Evolutionary conservation across 257 asterid genomes (phyloP).

Genomic region (Dorcoceras hygrometricum): DNA sequence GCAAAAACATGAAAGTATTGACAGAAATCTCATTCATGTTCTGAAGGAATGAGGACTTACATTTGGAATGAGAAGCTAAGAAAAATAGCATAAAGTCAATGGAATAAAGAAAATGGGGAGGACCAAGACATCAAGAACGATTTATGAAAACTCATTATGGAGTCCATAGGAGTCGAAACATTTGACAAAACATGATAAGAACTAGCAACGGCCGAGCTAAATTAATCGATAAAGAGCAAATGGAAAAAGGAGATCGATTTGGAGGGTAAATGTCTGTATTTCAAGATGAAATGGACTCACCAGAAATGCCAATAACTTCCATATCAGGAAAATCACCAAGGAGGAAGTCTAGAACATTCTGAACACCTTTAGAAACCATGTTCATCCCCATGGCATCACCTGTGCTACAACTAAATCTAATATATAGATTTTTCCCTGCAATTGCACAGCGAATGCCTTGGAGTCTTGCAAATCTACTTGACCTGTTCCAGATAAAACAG

Average conservation of each 20-base stretch:
- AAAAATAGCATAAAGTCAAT: neutral
- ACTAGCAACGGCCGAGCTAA: neutral
- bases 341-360: slow-evolving; percentile 50
- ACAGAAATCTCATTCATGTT: neutral
- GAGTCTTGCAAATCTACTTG: slow-evolving; percentile 50
- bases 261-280: neutral
- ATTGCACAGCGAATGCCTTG: slow-evolving; percentile 47
- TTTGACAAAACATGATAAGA: neutral
- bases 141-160: neutral
- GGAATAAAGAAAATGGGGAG: neutral
- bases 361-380: slow-evolving; percentile 60
- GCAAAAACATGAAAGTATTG: neutral
- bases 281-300: slow-evolving; percentile 17
- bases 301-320: slow-evolving; percentile 56
- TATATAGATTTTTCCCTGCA: slow-evolving; percentile 51
- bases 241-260: neutral
- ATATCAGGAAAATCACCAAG: slow-evolving; percentile 46
- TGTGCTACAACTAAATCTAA: slow-evolving; percentile 52
- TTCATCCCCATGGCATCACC: slow-evolving; percentile 71
- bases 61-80: neutral
- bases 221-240: neutral
- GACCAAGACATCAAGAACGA: neutral
- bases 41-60: neutral
- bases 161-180: neutral
- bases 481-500: slow-evolving; percentile 30